These are phyloP conservation scores for Albifimbria verrucaria DNA, from an alignment of 2,329 filamentous ascomycete genomes.

Conservation along the genomic window DNA sequence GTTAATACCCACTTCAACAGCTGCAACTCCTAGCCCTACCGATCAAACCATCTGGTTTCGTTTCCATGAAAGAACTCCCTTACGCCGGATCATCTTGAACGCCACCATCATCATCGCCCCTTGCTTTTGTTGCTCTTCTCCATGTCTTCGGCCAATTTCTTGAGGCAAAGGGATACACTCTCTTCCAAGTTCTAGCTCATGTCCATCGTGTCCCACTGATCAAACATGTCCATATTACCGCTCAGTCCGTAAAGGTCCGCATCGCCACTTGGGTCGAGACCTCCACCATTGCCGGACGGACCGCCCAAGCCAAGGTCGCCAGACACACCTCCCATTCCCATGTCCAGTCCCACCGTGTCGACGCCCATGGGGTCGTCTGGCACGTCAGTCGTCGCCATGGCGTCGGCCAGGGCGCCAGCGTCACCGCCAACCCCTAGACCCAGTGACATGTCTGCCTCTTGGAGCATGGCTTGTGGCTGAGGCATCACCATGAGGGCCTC, in stretches of 20 bases:
- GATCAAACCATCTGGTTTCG: no score
- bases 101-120: no score
- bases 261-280: conserved; percentile 28
- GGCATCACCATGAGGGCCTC: conserved; percentile 59
- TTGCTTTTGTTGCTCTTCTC: no score
- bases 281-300: conserved; percentile 27
- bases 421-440: conserved; percentile 31
- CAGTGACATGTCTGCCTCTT: conserved; percentile 37
- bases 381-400: conserved; percentile 39
- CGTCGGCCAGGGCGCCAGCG: conserved; percentile 34
- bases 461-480: conserved; percentile 38
- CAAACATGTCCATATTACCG: conserved; percentile 43
- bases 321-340: conserved; percentile 35
- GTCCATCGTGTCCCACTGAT: conserved; percentile 35
- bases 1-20: no score
- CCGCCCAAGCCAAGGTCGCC: conserved; percentile 35
- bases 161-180: no score
- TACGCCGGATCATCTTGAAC: no score
- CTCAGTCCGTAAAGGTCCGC: conserved; percentile 37
- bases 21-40: no score
- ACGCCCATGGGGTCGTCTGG: conserved; percentile 36
- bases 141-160: no score
- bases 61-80: no score
- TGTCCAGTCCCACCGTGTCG: conserved; percentile 42
- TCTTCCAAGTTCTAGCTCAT: no score